A percentile compares a stretch with the other conserved stretches of the same genome.
phyloP scores from a whole-genome alignment of 805 yeast species.

The Hanseniaspora vineae region DNA sequence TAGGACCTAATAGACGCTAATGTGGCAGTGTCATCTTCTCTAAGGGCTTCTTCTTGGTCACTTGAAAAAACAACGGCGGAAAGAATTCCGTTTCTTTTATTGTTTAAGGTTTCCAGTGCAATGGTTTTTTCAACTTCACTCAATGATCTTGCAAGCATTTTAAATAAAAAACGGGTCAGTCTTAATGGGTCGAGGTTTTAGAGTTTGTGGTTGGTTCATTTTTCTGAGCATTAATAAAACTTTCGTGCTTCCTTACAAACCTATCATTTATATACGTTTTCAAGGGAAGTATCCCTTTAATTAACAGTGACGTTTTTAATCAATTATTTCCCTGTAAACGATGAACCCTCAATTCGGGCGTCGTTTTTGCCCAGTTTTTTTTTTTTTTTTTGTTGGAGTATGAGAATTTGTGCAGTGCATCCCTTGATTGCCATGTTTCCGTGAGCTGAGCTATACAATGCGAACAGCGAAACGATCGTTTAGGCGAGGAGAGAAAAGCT shows the following conservation, averaged over 20 bases:
- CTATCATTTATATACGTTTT: background rate
- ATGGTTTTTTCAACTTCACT: slow-evolving; percentile 16
- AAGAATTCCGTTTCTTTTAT: slow-evolving; percentile 16
- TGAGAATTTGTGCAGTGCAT: too few relatives aligned
- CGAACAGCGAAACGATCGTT: too few relatives aligned
- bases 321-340: too few relatives aligned
- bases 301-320: too few relatives aligned
- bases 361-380: too few relatives aligned
- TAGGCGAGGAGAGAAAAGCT: too few relatives aligned
- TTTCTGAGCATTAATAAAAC: background rate
- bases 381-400: too few relatives aligned
- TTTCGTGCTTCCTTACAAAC: too few relatives aligned
- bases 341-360: too few relatives aligned
- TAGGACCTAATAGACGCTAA: slow-evolving; percentile 11
- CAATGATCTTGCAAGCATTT: slow-evolving; percentile 16
- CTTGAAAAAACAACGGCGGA: slow-evolving; percentile 14
- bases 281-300: too few relatives aligned
- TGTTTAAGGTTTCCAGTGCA: slow-evolving; percentile 13
- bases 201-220: background rate
- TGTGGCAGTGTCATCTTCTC: slow-evolving; percentile 16
- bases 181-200: background rate
- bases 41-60: slow-evolving; percentile 6
- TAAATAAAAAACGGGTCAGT: background rate
- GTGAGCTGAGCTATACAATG: too few relatives aligned
- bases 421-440: too few relatives aligned